Conservation (phyloP, 208 protist species). For the Novymonas esmeraldas region DNA sequence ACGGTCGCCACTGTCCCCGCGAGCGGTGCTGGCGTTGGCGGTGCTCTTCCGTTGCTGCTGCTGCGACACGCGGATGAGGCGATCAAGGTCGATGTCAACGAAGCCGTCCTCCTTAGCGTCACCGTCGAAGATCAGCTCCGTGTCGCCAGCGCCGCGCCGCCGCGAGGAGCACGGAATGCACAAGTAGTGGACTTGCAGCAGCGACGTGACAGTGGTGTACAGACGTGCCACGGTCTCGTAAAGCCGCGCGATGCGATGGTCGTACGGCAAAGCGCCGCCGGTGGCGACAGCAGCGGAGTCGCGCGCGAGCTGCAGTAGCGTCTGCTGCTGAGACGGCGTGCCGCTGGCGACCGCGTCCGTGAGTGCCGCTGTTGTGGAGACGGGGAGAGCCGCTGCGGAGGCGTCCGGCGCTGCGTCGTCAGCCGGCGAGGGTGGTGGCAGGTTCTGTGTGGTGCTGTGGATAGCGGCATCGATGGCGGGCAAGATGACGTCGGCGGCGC, state of each 20-base stretch:
- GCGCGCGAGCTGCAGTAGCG: conserved; percentile 34
- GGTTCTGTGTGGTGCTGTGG: conserved; percentile 22
- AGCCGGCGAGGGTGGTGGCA: not conserved
- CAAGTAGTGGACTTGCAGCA: conserved; percentile 82
- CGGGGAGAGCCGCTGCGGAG: not conserved
- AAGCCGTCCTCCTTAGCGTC: conserved; percentile 49
- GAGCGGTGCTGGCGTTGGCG: not conserved
- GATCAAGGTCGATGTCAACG: conserved; percentile 71
- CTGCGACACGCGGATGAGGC: conserved; percentile 45
- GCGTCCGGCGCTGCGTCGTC: too few species aligned
- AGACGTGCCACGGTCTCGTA: conserved; percentile 70
- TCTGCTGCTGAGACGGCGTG: conserved; percentile 28
- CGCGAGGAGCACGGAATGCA: conserved; percentile 46
- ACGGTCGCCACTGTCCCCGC: not conserved
- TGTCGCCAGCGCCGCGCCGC: conserved; percentile 45
- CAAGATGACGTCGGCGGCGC: conserved; percentile 73
- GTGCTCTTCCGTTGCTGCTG: not conserved
- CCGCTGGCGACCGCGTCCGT: not conserved
- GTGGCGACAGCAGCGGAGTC: conserved; percentile 20
- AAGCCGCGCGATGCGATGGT: conserved; percentile 70
- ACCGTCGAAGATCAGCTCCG: conserved; percentile 67
- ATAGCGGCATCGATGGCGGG: conserved; percentile 70
- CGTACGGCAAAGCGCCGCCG: conserved; percentile 50
- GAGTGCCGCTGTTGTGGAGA: not conserved
- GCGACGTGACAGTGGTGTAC: conserved; percentile 62